Conservation (phyloP, 2,329 filamentous ascomycete species). For the Claviceps citrina region DNA sequence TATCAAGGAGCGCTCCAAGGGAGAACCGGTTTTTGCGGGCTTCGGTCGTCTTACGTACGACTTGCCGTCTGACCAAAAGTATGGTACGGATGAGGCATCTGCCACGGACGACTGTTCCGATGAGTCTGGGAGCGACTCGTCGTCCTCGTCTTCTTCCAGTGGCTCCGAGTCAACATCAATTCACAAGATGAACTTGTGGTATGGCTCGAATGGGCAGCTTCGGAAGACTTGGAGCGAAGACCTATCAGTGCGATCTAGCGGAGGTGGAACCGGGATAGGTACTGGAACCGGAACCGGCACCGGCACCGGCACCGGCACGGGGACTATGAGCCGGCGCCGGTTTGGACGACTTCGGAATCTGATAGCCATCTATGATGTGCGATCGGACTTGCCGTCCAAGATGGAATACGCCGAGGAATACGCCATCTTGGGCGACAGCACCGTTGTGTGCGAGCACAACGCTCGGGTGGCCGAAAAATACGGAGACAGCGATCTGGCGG, state of each 20-base stretch:
- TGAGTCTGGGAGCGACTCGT: slow-evolving; percentile 33
- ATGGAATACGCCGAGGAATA: slow-evolving; percentile 64
- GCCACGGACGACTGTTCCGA: slow-evolving; percentile 35
- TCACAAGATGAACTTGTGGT: slow-evolving; percentile 42
- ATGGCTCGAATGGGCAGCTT: slow-evolving; percentile 35
- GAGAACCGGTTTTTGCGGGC: slow-evolving; percentile 40
- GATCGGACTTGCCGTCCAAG: slow-evolving; percentile 62
- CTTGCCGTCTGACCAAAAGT: slow-evolving; percentile 30
- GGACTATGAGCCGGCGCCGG: slow-evolving; percentile 31
- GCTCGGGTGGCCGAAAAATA: slow-evolving; percentile 58
- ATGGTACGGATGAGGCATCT: slow-evolving; percentile 33
- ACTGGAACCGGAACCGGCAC: slow-evolving; percentile 39
- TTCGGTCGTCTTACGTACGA: slow-evolving; percentile 41
- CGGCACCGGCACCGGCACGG: slow-evolving; percentile 35
- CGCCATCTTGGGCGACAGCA: slow-evolving; percentile 65
- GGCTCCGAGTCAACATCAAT: slow-evolving; percentile 50
- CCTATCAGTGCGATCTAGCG: slow-evolving; percentile 43
- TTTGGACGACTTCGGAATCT: slow-evolving; percentile 45
- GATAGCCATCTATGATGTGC: slow-evolving; percentile 57
- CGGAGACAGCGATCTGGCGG: slow-evolving; percentile 55
- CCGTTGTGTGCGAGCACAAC: slow-evolving; percentile 74
- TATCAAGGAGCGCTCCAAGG: slow-evolving; percentile 33
- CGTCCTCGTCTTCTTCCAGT: slow-evolving; percentile 36
- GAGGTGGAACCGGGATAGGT: slow-evolving; percentile 36
- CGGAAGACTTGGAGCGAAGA: slow-evolving; percentile 41